Evolutionary conservation across 768 basidiomycete genomes (phyloP).

Genomic region (Tricholomella constricta): DNA sequence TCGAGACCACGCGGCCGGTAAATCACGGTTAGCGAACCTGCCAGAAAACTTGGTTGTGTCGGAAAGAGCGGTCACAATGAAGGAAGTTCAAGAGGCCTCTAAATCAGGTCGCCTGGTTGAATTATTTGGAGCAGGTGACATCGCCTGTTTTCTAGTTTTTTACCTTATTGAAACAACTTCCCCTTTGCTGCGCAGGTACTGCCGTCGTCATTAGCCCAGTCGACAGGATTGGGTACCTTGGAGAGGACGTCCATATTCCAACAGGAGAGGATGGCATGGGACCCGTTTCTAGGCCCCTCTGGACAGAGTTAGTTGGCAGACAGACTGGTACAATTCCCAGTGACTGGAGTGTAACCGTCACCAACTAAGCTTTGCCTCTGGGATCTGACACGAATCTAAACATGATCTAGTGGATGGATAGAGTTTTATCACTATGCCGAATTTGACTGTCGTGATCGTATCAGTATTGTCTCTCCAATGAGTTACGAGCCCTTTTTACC

Average conservation of each 20-base stretch:
- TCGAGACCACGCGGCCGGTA: conserved; percentile 57
- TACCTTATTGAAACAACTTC: not conserved
- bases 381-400: not conserved
- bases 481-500: too few relatives aligned
- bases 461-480: too few relatives aligned
- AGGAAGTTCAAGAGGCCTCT: conserved; percentile 63
- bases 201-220: conserved; percentile 78
- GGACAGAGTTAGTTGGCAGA: conserved; percentile 73
- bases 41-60: conserved; percentile 58
- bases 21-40: conserved; percentile 47
- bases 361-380: conserved; percentile 20
- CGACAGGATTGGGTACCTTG: conserved; percentile 72
- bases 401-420: not conserved
- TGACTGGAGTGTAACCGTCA: conserved; percentile 71
- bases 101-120: conserved; percentile 72
- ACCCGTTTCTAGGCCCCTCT: conserved; percentile 70
- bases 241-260: conserved; percentile 63
- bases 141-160: not conserved
- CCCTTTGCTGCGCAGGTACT: conserved; percentile 55
- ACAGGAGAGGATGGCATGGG: conserved; percentile 78
- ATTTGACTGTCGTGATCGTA: too few relatives aligned
- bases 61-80: conserved; percentile 77
- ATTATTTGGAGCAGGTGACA: conserved; percentile 76
- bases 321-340: conserved; percentile 79
- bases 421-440: too few relatives aligned